Evolutionary conservation across 2,329 filamentous ascomycete genomes (phyloP).

Genomic region (Epichloe uncinata): DNA sequence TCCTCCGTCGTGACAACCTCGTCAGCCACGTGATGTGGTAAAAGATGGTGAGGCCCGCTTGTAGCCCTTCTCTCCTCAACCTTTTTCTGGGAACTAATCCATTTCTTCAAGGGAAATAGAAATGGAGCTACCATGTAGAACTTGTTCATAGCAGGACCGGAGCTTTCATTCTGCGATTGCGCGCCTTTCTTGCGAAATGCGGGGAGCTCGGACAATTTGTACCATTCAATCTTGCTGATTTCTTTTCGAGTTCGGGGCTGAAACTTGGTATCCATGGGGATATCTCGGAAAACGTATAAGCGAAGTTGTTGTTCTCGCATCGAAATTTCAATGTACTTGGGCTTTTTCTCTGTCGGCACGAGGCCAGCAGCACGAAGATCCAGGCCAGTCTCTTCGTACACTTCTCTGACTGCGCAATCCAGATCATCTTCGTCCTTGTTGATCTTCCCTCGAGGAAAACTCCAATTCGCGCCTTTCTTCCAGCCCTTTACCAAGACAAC

Average conservation of each 20-base stretch:
- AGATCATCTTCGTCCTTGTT: conserved; percentile 93
- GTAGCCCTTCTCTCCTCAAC: conserved; percentile 41
- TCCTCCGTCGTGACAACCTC: conserved; percentile 51
- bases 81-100: conserved; percentile 77
- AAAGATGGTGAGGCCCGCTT: conserved; percentile 26
- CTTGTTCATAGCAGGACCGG: conserved; percentile 58
- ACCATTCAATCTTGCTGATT: conserved; percentile 96
- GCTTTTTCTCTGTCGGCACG: conserved; percentile 54
- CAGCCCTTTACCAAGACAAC: conserved; percentile 91
- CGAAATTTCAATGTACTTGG: conserved; percentile 76
- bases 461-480: conserved; percentile 96
- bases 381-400: conserved; percentile 91
- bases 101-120: conserved; percentile 70
- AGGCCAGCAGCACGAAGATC: conserved; percentile 66
- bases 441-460: conserved; percentile 93
- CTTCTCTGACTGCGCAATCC: conserved; percentile 86
- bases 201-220: conserved; percentile 76
- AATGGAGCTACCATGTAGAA: conserved; percentile 99
- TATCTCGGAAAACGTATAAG: conserved; percentile 80
- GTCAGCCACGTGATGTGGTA: conserved; percentile 29
- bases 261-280: conserved; percentile 78
- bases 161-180: conserved; percentile 41
- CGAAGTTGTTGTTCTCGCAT: conserved; percentile 90
- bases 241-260: conserved; percentile 89
- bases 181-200: conserved; percentile 59